Conservation (phyloP, 2,329 filamentous ascomycete genomes). For the Penicillium sp. region DNA sequence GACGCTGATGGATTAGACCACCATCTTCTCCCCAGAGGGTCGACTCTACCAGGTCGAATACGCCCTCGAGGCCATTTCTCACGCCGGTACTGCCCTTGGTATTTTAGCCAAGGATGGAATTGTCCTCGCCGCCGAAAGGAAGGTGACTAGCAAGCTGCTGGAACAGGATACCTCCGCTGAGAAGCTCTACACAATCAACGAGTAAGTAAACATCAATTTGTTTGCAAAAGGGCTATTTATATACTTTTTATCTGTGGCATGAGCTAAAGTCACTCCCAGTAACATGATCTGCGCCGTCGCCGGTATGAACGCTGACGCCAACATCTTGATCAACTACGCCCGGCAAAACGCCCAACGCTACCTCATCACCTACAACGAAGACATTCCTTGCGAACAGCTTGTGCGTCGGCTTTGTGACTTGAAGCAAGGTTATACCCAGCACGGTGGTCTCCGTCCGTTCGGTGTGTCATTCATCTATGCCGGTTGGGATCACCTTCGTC, state of each 20-base stretch:
- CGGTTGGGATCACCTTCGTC: conserved; percentile 90
- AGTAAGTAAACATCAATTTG: conserved; percentile 60
- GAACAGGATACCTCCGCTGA: conserved; percentile 99
- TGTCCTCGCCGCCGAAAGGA: conserved; percentile 94
- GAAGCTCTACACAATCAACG: conserved; percentile 99
- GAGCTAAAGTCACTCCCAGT: conserved; percentile 51
- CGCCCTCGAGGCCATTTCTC: conserved; percentile 96
- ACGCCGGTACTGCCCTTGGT: conserved; percentile 93
- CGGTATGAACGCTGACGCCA: conserved; percentile 98
- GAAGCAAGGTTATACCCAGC: conserved; percentile 99
- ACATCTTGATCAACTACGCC: conserved; percentile 99
- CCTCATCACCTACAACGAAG: conserved; percentile 99
- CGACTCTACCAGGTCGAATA: conserved; percentile 99
- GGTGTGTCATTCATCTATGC: conserved; percentile 99
- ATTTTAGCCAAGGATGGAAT: conserved; percentile 98
- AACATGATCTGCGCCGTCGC: conserved; percentile 99
- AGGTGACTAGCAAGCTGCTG: conserved; percentile 97
- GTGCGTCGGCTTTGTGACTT: conserved; percentile 94
- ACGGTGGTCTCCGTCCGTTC: conserved; percentile 95
- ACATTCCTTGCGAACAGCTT: conserved; percentile 98
- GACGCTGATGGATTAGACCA: conserved; percentile 65
- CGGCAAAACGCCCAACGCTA: conserved; percentile 95
- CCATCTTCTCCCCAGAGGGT: conserved; percentile 99
- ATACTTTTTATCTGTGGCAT: neutral
- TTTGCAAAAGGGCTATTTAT: neutral